Base-by-base conservation (phyloP, 768 basidiomycete species). In the Lactarius sanguifluus region DNA sequence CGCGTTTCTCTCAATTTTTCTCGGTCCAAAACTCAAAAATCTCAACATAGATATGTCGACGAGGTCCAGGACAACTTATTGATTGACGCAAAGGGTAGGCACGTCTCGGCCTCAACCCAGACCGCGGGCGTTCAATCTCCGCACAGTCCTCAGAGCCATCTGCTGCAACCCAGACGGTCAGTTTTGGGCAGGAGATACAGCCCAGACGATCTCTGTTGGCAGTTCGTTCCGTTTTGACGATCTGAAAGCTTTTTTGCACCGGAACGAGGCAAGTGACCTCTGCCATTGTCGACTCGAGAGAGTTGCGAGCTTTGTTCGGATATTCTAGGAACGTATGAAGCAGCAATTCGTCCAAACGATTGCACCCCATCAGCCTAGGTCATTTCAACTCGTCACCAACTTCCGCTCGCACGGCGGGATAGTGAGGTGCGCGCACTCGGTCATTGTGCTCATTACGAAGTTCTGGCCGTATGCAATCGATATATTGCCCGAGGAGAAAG, bases 141-240 rank as follows among this genome's bases (percentile, higher is more conserved):
- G 20, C 59, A 1, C 45, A 90, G 89, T 91, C 8, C 73, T 91
- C 40, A 78, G 89, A 45, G 76, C 78, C 2, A 73, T 91, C 28
- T 89, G 87, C 68, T 72, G 75, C 16, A 89, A 90, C 71, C 81
- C 84, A 1, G 77, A 88, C 57, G 89, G 89, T 0, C 74, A 89
- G n/a, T 90, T 91, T 71, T 91, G 88, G 88, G 89, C 89, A 2
- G 89, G 90, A 0, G 89, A 91, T 71, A 90, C 89, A 0, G 88
- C 89, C 0, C 90, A 91, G 67, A 87, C 89, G 0, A 91, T 91
- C 41, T 85, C 87, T 1, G 82, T 83, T 2, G 90, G 89, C 18
- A 87, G 86, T 65, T 82, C 86, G 0, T 91, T 91, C 71, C 76
- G 85, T 23, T 91, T 91, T 71, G 77, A 88, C 62, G 89, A 90